These are phyloP conservation scores for Zygoascus hellenicus DNA, from an alignment of 1,139 yeast genomes.

Conservation along the genomic window DNA sequence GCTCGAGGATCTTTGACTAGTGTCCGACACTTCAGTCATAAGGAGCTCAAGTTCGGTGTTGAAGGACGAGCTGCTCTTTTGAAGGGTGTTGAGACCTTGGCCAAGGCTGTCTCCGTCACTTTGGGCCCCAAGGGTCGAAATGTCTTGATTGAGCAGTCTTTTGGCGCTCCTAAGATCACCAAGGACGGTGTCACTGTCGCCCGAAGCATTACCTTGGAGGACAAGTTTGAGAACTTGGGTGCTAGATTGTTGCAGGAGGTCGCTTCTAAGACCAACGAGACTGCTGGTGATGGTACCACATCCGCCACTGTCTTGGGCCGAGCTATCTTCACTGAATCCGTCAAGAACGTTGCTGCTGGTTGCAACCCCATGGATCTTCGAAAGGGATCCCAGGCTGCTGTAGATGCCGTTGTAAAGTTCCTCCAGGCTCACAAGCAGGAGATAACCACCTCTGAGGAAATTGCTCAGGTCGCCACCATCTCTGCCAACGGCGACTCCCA, in stretches of 20 bases:
- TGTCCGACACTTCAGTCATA: slow-evolving; percentile 55
- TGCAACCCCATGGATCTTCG: slow-evolving; percentile 99
- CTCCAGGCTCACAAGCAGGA: slow-evolving; percentile 90
- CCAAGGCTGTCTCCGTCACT: slow-evolving; percentile 96
- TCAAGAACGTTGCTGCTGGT: slow-evolving; percentile 98
- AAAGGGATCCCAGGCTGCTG: slow-evolving; percentile 98
- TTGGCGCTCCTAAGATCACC: slow-evolving; percentile 97
- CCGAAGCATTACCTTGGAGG: slow-evolving; percentile 74
- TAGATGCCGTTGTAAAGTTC: slow-evolving; percentile 88
- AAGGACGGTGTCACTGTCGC: slow-evolving; percentile 99
- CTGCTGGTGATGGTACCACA: slow-evolving; percentile 99
- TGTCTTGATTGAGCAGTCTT: slow-evolving; percentile 93
- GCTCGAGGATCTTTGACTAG: slow-evolving; percentile 15
- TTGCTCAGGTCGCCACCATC: slow-evolving; percentile 98
- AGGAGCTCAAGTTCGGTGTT: slow-evolving; percentile 95
- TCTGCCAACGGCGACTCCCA: slow-evolving; percentile 97
- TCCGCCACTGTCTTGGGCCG: slow-evolving; percentile 97
- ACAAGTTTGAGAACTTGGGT: slow-evolving; percentile 95
- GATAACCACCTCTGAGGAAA: slow-evolving; percentile 94
- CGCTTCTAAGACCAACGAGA: slow-evolving; percentile 96
- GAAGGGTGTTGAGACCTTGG: slow-evolving; percentile 93
- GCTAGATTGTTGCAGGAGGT: slow-evolving; percentile 96
- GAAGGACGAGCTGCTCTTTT: slow-evolving; percentile 97
- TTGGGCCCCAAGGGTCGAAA: slow-evolving; percentile 98
- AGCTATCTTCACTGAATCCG: slow-evolving; percentile 95